Evolutionary conservation across 108 stramenopile species (phyloP).

Genomic region (Nitzschia sp.): DNA sequence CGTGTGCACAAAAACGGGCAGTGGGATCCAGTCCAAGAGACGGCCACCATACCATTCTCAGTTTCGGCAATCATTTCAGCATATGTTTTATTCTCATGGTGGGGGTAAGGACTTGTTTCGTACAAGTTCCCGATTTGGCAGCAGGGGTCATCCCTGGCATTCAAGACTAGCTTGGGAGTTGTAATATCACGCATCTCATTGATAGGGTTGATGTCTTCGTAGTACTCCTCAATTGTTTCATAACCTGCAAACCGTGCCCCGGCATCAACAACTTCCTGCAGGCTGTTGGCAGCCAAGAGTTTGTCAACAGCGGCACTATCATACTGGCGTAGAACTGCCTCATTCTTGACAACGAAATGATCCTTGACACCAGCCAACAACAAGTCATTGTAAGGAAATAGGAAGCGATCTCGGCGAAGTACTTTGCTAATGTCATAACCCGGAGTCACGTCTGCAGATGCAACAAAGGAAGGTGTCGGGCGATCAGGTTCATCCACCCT

Average conservation of each 20-base stretch:
- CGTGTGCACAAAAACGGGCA: slow-evolving; percentile 42
- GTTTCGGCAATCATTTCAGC: slow-evolving; percentile 39
- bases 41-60: slow-evolving; percentile 40
- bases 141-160: slow-evolving; percentile 53
- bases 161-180: slow-evolving; percentile 50
- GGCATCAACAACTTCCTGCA: slow-evolving; percentile 50
- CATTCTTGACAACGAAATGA: slow-evolving; percentile 48
- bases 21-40: slow-evolving; percentile 47
- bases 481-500: slow-evolving; percentile 21
- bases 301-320: slow-evolving; percentile 39
- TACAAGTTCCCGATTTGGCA: slow-evolving; percentile 48
- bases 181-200: slow-evolving; percentile 41
- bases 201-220: slow-evolving; percentile 45
- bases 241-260: slow-evolving; percentile 49
- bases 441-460: slow-evolving; percentile 37
- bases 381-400: slow-evolving; percentile 46
- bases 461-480: slow-evolving; percentile 41
- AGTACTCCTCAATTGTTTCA: slow-evolving; percentile 37
- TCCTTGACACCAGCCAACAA: slow-evolving; percentile 42
- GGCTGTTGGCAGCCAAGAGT: slow-evolving; percentile 19
- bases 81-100: slow-evolving; percentile 39
- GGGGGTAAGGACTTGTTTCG: slow-evolving; percentile 39
- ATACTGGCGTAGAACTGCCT: slow-evolving; percentile 31
- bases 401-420: slow-evolving; percentile 38
- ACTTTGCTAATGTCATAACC: slow-evolving; percentile 51